Evolutionary conservation across 768 basidiomycete genomes (phyloP).

Genomic region (Vararia minispora): DNA sequence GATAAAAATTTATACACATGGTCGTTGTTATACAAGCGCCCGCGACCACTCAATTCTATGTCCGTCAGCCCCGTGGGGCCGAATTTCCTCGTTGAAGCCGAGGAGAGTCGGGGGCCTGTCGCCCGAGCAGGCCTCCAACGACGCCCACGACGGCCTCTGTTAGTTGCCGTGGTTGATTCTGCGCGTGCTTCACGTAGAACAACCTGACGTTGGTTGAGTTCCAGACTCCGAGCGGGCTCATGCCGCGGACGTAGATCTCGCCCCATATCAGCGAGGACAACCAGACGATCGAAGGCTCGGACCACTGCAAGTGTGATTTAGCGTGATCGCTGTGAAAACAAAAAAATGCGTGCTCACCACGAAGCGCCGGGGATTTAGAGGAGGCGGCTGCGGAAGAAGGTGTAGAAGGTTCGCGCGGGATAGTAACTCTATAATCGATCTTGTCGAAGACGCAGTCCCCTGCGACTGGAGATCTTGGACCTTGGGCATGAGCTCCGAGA

Average conservation of each 20-base stretch:
- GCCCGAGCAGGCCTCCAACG: conserved; percentile 64
- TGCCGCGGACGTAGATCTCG: conserved; percentile 83
- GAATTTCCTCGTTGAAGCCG: no score
- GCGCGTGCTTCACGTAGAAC: conserved; percentile 86
- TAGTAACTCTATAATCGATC: conserved; percentile 66
- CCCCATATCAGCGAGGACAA: conserved; percentile 92
- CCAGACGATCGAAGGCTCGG: conserved; percentile 86
- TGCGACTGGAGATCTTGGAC: conserved; percentile 71
- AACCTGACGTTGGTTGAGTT: conserved; percentile 80
- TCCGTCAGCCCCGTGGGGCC: no score
- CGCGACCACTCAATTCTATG: no score
- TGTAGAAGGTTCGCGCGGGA: conserved; percentile 56
- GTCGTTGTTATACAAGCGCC: no score
- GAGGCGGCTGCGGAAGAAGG: conserved; percentile 61
- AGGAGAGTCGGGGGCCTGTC: conserved; percentile 14
- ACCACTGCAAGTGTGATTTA: conserved; percentile 52
- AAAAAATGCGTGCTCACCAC: conserved; percentile 34
- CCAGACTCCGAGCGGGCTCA: conserved; percentile 85
- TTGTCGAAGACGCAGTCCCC: conserved; percentile 48
- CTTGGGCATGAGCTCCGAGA: conserved; percentile 80
- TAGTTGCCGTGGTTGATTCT: conserved; percentile 54
- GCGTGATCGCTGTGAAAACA: conserved; percentile 1
- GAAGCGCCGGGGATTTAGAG: conserved; percentile 63
- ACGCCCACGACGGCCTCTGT: conserved; percentile 74
- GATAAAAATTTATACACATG: no score